Evolutionary conservation across 371 early-diverging fungal species (phyloP).

Genomic region (Mucor piriformis): DNA sequence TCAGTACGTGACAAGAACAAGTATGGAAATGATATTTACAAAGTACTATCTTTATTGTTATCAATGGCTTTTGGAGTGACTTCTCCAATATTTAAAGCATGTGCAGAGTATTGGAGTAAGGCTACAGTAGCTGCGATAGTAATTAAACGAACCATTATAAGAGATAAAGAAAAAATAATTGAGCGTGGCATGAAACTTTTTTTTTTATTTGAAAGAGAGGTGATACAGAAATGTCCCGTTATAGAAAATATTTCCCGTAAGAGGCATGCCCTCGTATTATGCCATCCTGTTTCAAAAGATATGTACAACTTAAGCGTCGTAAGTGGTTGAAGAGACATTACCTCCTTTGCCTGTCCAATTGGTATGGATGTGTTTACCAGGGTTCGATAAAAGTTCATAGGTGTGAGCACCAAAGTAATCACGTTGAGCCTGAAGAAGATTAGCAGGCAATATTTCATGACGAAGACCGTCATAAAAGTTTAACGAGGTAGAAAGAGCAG

Average conservation of each 20-base stretch:
- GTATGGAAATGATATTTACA: constrained; percentile 5
- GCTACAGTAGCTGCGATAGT: neutral
- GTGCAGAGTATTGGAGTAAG: neutral
- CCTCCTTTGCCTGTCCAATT: constrained; percentile 95
- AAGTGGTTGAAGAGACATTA: constrained; percentile 59
- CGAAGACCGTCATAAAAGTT: constrained; percentile 97
- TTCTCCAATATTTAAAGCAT: constrained; percentile 15
- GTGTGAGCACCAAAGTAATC: constrained; percentile 99
- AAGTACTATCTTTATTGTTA: constrained; percentile 3
- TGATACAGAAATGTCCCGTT: neutral
- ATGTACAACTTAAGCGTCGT: constrained; percentile 27
- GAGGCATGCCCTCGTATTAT: too few relatives aligned
- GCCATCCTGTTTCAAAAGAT: too few relatives aligned
- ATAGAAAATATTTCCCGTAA: neutral
- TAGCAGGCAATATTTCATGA: constrained; percentile 86
- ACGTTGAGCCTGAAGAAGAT: constrained; percentile 95
- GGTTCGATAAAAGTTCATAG: constrained; percentile 79
- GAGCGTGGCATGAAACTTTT: neutral
- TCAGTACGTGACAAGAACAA: neutral
- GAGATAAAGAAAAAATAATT: neutral
- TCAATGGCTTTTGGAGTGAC: constrained; percentile 17
- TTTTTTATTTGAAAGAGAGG: neutral
- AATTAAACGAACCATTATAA: constrained; percentile 16
- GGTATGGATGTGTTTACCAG: constrained; percentile 85
- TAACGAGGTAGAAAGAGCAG: constrained; percentile 90